phyloP scores from a whole-genome alignment of 768 basidiomycete species.

The Russula sp. region DNA sequence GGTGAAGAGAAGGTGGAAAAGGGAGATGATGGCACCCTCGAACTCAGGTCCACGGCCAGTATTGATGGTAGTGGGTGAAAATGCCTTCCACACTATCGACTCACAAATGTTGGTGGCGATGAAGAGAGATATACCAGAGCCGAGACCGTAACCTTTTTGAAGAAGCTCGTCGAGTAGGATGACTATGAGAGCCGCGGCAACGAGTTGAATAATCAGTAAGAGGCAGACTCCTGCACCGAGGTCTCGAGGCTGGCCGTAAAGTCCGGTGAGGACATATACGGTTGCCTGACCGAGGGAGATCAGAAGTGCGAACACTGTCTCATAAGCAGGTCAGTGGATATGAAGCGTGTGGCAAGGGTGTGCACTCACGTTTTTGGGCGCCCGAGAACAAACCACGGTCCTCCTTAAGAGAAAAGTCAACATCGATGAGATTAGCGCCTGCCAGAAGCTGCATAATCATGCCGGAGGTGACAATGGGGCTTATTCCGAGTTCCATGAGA shows the following conservation, averaged over 20 bases:
- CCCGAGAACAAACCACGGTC: slow-evolving; percentile 93
- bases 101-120: slow-evolving; percentile 99
- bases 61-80: slow-evolving; percentile 97
- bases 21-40: slow-evolving; percentile 91
- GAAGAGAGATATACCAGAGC: slow-evolving; percentile 97
- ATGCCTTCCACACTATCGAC: slow-evolving; percentile 99
- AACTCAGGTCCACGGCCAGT: slow-evolving; percentile 98
- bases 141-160: slow-evolving; percentile 98
- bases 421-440: slow-evolving; percentile 95
- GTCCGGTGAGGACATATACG: slow-evolving; percentile 94
- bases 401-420: slow-evolving; percentile 96
- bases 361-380: slow-evolving; percentile 86
- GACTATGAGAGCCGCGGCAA: slow-evolving; percentile 92
- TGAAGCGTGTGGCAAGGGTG: not conserved
- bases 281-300: slow-evolving; percentile 96
- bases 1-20: slow-evolving; percentile 97
- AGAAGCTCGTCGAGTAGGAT: slow-evolving; percentile 98
- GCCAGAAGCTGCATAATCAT: slow-evolving; percentile 99
- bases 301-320: slow-evolving; percentile 89
- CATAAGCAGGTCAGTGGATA: slow-evolving; percentile 5
- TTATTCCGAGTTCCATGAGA: slow-evolving; percentile 98
- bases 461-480: slow-evolving; percentile 94
- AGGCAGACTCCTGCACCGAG: slow-evolving; percentile 97
- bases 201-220: slow-evolving; percentile 92
- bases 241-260: slow-evolving; percentile 91